These are phyloP conservation scores for Fraxinus xanthoxyloides DNA, from an alignment of 305 asterid species.

Conservation along the genomic window DNA sequence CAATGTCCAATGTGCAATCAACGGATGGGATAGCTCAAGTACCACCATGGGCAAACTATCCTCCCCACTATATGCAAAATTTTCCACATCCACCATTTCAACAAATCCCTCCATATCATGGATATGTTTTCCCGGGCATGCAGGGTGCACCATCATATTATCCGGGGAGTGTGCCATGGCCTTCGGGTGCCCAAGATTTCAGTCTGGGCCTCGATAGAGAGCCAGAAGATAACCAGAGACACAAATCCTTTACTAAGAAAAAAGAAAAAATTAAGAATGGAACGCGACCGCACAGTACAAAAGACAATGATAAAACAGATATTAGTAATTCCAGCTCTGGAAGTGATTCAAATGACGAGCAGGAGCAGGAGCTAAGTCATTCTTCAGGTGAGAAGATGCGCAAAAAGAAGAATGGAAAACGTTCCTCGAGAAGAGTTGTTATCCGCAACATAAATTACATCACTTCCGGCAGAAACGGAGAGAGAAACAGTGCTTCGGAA, in stretches of 20 bases:
- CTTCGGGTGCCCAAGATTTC: constrained; percentile 38
- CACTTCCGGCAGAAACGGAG: constrained; percentile 52
- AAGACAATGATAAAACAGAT: constrained; percentile 23
- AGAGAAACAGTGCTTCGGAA: constrained; percentile 29
- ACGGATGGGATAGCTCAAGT: constrained; percentile 48
- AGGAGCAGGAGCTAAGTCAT: constrained; percentile 28
- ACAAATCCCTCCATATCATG: constrained; percentile 53
- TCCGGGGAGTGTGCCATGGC: constrained; percentile 50
- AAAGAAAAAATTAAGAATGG: constrained; percentile 29
- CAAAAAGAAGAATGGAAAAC: constrained; percentile 40
- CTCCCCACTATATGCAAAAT: constrained; percentile 52
- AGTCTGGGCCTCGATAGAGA: constrained; percentile 31
- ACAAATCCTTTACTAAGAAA: constrained; percentile 32
- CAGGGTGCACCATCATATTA: constrained; percentile 49
- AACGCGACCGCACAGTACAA: constrained; percentile 1
- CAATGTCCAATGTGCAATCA: constrained; percentile 40
- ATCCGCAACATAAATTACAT: constrained; percentile 83
- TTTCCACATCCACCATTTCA: constrained; percentile 59
- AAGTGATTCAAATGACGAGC: constrained; percentile 38
- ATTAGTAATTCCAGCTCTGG: constrained; percentile 31
- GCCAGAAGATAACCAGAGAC: constrained; percentile 27
- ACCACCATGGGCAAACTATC: constrained; percentile 49
- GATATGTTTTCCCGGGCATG: constrained; percentile 57
- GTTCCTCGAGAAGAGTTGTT: constrained; percentile 65
- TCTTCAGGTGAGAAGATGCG: constrained; percentile 23